Evolutionary conservation across 139 green algal genomes (phyloP).

Genomic region (Tetraselmis striata): DNA sequence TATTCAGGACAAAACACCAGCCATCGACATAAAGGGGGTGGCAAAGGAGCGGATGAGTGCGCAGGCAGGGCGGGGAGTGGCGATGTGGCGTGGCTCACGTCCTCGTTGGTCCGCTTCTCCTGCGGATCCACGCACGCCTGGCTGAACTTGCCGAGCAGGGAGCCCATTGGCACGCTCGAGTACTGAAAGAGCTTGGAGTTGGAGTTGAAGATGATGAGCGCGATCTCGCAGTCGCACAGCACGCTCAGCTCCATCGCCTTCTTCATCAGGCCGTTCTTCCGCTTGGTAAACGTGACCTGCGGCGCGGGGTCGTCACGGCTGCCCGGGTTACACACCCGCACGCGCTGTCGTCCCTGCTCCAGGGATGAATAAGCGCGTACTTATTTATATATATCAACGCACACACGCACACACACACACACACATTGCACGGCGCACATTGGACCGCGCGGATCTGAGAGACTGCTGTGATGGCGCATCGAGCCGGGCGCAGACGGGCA

Average conservation of each 20-base stretch:
- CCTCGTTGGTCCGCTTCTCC: slow-evolving; percentile 52
- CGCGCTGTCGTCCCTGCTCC: no score
- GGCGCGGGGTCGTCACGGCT: no score
- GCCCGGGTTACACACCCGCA: no score
- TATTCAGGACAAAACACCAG: slow-evolving; percentile 15
- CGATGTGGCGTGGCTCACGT: slow-evolving; percentile 24
- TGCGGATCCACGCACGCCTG: slow-evolving; percentile 40
- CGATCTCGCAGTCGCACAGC: slow-evolving; percentile 73
- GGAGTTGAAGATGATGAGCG: slow-evolving; percentile 61
- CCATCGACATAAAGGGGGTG: slow-evolving; percentile 10
- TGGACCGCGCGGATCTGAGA: no score
- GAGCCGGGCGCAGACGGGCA: no score
- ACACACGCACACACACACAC: neutral
- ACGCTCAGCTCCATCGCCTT: slow-evolving; percentile 79
- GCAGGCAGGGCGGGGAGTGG: neutral
- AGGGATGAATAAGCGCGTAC: neutral
- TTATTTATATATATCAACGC: neutral
- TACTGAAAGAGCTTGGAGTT: slow-evolving; percentile 65
- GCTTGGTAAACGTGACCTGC: slow-evolving; percentile 45
- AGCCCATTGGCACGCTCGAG: slow-evolving; percentile 52
- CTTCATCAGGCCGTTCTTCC: slow-evolving; percentile 74
- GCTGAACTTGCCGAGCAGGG: slow-evolving; percentile 50
- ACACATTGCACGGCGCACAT: no score
- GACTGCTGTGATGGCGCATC: neutral
- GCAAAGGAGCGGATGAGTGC: neutral